Base-by-base conservation (phyloP, 345 rosid species). In the Dipteronia sinensis region DNA sequence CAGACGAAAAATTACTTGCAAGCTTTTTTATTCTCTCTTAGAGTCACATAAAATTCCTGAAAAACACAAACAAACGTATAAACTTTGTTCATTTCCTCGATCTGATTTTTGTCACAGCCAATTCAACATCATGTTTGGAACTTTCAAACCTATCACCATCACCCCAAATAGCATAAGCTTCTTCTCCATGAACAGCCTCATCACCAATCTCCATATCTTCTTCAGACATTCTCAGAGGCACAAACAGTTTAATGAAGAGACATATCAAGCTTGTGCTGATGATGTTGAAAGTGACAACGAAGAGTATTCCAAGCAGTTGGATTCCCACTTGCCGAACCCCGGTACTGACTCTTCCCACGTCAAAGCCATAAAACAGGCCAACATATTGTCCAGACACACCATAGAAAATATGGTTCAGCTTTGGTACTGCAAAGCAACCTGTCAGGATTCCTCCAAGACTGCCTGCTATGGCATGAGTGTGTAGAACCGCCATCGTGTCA, bases 401-500 rank as follows among this genome's bases (percentile, higher is more conserved):
- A 3, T 4, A 67, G 82, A 84, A 86, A 62, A 88, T 38, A 25
- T 1, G 3, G 75, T 80, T 78, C 11, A 88, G 81, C 65, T 13
- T 83, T 20, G 89, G 89, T 59, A 86, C 67, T 0, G 89, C 86
- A 16, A 88, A 86, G 6, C 83, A 71, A 29, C 89, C 88, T 0
- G 87, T 68, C 4, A 88, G 85, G 74, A 84, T 67, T 15, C 89
- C 89, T 0, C 88, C 89, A 0, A 86, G 84, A 71, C 85, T 79
- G 9, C 91, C 88, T 10, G 89, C 88, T 10, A 88, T 71, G 23
- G 89, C 91, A 66, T 88, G 89, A 13, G 88, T 86, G 83, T 88
- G 91, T 6, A 88, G 64, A 25, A 84, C 80, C 3, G 87, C 88
- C 91, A 86, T 88, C 17, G 89, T 86, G 78, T 86, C 91, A 25